Percentiles rank a stretch among this genome's conserved stretches.
phyloP scores from a whole-genome alignment of 1,284 basidiomycete genomes.

The Papiliotrema fonsecae region DNA sequence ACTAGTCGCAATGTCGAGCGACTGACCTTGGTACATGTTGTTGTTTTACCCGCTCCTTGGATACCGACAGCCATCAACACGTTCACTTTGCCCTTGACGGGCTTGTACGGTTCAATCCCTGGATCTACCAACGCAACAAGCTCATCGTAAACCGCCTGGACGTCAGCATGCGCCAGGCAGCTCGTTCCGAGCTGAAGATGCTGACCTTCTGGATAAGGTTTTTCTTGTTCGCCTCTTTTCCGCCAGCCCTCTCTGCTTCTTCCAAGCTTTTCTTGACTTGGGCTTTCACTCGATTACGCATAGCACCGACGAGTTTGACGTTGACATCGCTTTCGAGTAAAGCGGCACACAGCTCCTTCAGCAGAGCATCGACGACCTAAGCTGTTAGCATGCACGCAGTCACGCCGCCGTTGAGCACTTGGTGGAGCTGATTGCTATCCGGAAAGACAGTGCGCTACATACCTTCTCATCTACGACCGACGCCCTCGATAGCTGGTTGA shows the following conservation, averaged over 20 bases:
- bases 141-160: slow-evolving; percentile 91
- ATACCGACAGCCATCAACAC: slow-evolving; percentile 98
- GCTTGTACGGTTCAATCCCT: slow-evolving; percentile 89
- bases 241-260: slow-evolving; percentile 67
- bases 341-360: slow-evolving; percentile 93
- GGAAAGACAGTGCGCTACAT: slow-evolving; percentile 6
- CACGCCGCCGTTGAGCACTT: no score
- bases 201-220: slow-evolving; percentile 81
- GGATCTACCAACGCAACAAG: slow-evolving; percentile 93
- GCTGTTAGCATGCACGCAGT: slow-evolving; percentile 10
- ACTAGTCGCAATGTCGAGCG: neutral
- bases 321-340: slow-evolving; percentile 97
- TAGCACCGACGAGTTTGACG: slow-evolving; percentile 84
- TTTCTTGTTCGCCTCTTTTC: slow-evolving; percentile 77
- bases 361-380: slow-evolving; percentile 83
- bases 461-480: slow-evolving; percentile 87
- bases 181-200: neutral
- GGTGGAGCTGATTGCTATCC: neutral
- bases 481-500: slow-evolving; percentile 81
- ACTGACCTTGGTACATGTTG: slow-evolving; percentile 79
- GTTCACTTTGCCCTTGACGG: slow-evolving; percentile 89
- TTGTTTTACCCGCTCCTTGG: slow-evolving; percentile 98
- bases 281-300: slow-evolving; percentile 83
- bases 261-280: slow-evolving; percentile 54
- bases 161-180: slow-evolving; percentile 4